Percentiles rank a stretch among this genome's conserved stretches.
phyloP scores from a whole-genome alignment of 305 asterid genomes.

The Rubia balearica region DNA sequence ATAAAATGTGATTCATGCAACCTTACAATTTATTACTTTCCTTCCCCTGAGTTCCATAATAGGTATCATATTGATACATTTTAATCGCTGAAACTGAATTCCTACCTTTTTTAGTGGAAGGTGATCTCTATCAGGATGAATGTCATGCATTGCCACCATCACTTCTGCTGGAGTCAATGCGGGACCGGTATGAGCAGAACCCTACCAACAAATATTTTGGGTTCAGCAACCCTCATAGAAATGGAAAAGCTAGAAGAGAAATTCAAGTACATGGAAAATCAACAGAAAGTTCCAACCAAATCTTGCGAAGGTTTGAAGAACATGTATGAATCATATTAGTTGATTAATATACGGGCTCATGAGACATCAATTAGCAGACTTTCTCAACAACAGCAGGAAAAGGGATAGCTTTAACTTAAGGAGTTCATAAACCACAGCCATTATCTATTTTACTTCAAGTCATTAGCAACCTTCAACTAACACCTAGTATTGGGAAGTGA shows the following conservation, averaged over 20 bases:
- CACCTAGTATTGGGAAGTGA: background rate
- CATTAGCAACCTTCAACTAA: background rate
- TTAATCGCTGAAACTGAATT: background rate
- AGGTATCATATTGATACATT: constrained; percentile 7
- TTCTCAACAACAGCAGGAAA: background rate
- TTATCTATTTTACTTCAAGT: too few species aligned
- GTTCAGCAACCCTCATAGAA: constrained; percentile 4
- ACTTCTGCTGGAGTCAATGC: constrained; percentile 97
- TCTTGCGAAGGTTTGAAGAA: background rate
- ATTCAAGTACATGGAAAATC: background rate
- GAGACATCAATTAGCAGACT: background rate
- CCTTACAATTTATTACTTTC: background rate
- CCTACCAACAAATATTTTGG: constrained; percentile 43
- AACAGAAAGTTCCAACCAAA: background rate
- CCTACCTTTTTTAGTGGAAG: constrained; percentile 86
- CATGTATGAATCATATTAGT: constrained; percentile 5
- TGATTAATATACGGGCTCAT: background rate
- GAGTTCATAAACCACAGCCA: background rate
- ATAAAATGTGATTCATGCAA: background rate
- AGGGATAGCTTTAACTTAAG: background rate
- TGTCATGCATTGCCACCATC: constrained; percentile 94
- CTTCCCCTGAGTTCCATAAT: background rate
- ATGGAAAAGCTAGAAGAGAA: background rate
- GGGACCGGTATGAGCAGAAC: constrained; percentile 94
- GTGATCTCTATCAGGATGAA: constrained; percentile 78